Conservation (phyloP, 2,329 filamentous ascomycete genomes). For the Penicillium digitatum region DNA sequence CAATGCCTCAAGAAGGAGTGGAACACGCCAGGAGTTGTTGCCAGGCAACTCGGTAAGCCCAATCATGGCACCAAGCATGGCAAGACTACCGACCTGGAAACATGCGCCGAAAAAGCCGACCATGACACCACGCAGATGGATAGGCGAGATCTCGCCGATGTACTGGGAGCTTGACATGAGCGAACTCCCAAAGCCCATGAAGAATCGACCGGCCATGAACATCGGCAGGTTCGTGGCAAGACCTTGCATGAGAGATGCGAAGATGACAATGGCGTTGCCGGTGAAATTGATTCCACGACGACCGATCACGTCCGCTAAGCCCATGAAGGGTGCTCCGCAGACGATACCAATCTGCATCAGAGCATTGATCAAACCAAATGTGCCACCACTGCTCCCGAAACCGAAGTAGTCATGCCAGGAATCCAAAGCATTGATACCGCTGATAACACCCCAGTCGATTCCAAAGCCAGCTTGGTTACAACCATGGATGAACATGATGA, state of each 20-base stretch:
- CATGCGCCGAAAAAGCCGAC: slow-evolving; percentile 49
- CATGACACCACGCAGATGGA: slow-evolving; percentile 41
- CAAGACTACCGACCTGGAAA: slow-evolving; percentile 45
- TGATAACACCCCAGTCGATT: slow-evolving; percentile 51
- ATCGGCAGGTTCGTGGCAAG: slow-evolving; percentile 26
- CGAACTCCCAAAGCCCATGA: slow-evolving; percentile 38
- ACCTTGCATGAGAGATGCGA: slow-evolving; percentile 43
- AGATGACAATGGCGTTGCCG: slow-evolving; percentile 46
- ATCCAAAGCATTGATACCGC: slow-evolving; percentile 44
- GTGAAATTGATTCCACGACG: slow-evolving; percentile 49
- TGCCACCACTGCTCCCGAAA: slow-evolving; percentile 41
- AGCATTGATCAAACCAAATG: slow-evolving; percentile 46
- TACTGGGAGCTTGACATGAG: slow-evolving; percentile 41
- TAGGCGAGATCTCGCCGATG: slow-evolving; percentile 36
- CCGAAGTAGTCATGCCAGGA: slow-evolving; percentile 46
- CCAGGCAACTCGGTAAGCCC: slow-evolving; percentile 38
- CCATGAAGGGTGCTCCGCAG: slow-evolving; percentile 49
- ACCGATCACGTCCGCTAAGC: slow-evolving; percentile 51
- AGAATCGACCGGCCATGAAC: slow-evolving; percentile 40
- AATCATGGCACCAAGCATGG: slow-evolving; percentile 45
- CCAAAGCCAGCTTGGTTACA: slow-evolving; percentile 49
- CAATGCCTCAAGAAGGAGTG: slow-evolving; percentile 47
- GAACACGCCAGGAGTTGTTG: slow-evolving; percentile 39
- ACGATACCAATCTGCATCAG: slow-evolving; percentile 49
- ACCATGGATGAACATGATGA: slow-evolving; percentile 47